These are phyloP conservation scores for Saturnispora hagleri DNA, from an alignment of 805 yeast species.

Conservation along the genomic window DNA sequence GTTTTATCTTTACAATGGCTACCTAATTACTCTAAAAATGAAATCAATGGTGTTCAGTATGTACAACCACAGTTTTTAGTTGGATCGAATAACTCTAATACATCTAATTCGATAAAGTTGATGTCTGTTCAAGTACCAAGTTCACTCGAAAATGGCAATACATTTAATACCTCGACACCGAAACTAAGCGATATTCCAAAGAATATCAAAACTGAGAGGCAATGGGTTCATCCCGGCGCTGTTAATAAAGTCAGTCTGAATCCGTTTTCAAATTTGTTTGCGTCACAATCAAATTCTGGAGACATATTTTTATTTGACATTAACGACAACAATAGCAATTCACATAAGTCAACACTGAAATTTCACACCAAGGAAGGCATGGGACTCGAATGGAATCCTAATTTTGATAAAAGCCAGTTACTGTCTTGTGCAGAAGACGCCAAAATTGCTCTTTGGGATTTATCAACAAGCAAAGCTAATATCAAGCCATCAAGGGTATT, in stretches of 20 bases:
- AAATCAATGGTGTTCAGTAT: constrained; percentile 8
- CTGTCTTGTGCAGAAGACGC: constrained; percentile 61
- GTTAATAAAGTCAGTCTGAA: constrained; percentile 53
- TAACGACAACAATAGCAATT: constrained; percentile 14
- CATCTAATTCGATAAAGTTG: constrained; percentile 37
- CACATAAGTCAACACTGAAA: constrained; percentile 28
- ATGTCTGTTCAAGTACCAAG: constrained; percentile 40
- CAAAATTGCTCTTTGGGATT: constrained; percentile 57
- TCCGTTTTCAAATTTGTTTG: constrained; percentile 38
- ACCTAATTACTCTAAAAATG: constrained; percentile 30
- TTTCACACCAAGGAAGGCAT: constrained; percentile 61
- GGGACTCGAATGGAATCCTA: constrained; percentile 59
- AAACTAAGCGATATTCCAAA: constrained; percentile 22
- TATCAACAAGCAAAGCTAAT: constrained; percentile 1
- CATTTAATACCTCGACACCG: constrained; percentile 8
- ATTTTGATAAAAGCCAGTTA: constrained; percentile 30
- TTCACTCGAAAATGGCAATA: constrained; percentile 33
- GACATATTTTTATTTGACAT: constrained; percentile 36
- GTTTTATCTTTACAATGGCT: constrained; percentile 64
- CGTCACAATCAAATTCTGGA: constrained; percentile 49
- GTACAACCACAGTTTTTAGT: constrained; percentile 28
- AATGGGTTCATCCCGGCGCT: constrained; percentile 59
- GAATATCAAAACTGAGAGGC: constrained; percentile 35
- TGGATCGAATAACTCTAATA: constrained; percentile 38
- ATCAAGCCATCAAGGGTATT: constrained; percentile 39